Base-by-base conservation (phyloP, 164 flowering plant genomes). In the Akebia trifoliata region DNA sequence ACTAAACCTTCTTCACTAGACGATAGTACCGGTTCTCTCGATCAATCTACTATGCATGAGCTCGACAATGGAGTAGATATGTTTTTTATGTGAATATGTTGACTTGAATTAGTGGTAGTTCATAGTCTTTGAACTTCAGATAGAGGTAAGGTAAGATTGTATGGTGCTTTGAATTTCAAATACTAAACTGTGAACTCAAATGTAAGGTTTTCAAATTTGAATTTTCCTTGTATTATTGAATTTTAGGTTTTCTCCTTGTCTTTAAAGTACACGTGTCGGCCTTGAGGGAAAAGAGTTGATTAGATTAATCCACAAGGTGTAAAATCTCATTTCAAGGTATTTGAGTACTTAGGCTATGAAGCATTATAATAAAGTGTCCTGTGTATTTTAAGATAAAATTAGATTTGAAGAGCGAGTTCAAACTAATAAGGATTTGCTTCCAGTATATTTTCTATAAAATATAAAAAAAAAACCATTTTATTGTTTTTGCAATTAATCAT, bases 1-100 rank as follows among this genome's bases (percentile, higher is more conserved):
- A 38, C 64, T 4, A 67, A 65, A 59, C 62, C 80, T 26, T 59
- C 80, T 10, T 78, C 82, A 20, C 69, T 81, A 4, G 79, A 78
- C 24, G 56, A 39, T 3, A 64, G 32, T 30, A 50, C 63, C n/a
- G 48, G 72, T 10, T 74, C 77, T 15, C 72, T 74, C 24, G 68
- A 62, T 47, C 72, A 67, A 38, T 65, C 82, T 11, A 8, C 66
- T 2, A 15, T 63, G 50, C 74, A 73, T 42, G n/a, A n/a, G 39
- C 51, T 0, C 72, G 59, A 37, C 80, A 65, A 66, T 57, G 75
- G 74, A 45, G 50, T 66, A 15, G 61, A 77, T 61, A 29, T 37
- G 37, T 47, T 21, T 45, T 47, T 35, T 45, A 39, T 66, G 63
- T 51, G 48, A 59, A 48, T 39, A 36, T 46, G 38, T 47, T 22